Evolutionary conservation across 306 rosid species (phyloP).

Genomic region (Cucurbita argyrosperma): DNA sequence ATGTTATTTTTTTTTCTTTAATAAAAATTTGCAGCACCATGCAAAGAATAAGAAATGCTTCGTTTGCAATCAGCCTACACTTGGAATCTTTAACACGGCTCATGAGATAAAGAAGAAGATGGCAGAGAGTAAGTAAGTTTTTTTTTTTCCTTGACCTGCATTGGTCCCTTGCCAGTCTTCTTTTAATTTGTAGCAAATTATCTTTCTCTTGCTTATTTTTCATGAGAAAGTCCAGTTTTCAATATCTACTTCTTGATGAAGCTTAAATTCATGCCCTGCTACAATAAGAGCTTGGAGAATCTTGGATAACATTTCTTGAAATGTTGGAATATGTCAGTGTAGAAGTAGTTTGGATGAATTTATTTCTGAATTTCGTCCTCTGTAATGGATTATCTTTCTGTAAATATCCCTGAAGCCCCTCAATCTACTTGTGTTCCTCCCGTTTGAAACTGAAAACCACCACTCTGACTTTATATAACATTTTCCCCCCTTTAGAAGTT

Average conservation of each 20-base stretch:
- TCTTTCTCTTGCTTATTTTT: not conserved
- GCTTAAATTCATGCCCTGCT: not conserved
- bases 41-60: constrained; percentile 72
- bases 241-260: not conserved
- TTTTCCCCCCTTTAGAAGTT: not conserved
- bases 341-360: not conserved
- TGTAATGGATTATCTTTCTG: not conserved
- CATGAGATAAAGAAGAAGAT: constrained; percentile 47
- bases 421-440: not conserved
- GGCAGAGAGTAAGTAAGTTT: constrained; percentile 32
- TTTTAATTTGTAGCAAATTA: not conserved
- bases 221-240: not conserved
- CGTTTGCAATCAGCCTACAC: constrained; percentile 68
- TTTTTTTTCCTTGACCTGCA: not conserved
- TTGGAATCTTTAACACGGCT: constrained; percentile 59
- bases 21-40: constrained; percentile 39
- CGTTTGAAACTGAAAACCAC: not conserved
- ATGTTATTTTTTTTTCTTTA: not conserved
- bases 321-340: not conserved
- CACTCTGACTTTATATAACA: not conserved
- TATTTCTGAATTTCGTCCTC: not conserved
- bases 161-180: not conserved
- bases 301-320: not conserved
- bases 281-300: not conserved
- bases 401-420: not conserved